phyloP scores from a whole-genome alignment of 177 flowering plant genomes.

The Tripterygium wilfordii region DNA sequence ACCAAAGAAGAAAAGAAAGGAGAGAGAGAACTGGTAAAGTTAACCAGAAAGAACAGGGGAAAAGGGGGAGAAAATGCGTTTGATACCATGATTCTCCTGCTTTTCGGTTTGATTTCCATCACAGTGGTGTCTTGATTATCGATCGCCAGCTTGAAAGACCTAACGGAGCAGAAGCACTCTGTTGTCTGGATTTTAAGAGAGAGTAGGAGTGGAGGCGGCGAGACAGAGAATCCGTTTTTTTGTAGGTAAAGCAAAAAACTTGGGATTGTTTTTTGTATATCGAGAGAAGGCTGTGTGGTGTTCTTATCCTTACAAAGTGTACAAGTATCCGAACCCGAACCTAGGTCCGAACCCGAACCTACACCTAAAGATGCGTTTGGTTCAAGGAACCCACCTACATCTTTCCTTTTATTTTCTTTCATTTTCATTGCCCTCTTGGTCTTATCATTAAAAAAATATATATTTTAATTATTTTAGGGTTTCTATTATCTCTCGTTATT shows the following conservation, averaged over 20 bases:
- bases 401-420: slow-evolving; percentile 29
- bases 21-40: too few species aligned
- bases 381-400: slow-evolving; percentile 57
- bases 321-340: slow-evolving; percentile 21
- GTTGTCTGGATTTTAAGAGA: slow-evolving; percentile 9
- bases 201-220: slow-evolving; percentile 23
- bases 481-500: neutral
- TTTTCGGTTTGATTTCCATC: slow-evolving; percentile 71
- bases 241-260: too few species aligned
- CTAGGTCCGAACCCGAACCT: slow-evolving; percentile 41
- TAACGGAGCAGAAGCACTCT: neutral
- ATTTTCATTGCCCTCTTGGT: slow-evolving; percentile 20
- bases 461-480: neutral
- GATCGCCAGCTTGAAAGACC: slow-evolving; percentile 56
- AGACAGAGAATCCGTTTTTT: neutral
- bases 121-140: slow-evolving; percentile 60
- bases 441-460: too few species aligned
- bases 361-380: slow-evolving; percentile 35
- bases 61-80: too few species aligned
- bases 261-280: too few species aligned
- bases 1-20: too few species aligned
- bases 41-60: too few species aligned
- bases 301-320: slow-evolving; percentile 68
- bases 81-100: slow-evolving; percentile 67
- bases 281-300: slow-evolving; percentile 30